Conservation (phyloP, 768 basidiomycete species). For the Boletus barrowsii region DNA sequence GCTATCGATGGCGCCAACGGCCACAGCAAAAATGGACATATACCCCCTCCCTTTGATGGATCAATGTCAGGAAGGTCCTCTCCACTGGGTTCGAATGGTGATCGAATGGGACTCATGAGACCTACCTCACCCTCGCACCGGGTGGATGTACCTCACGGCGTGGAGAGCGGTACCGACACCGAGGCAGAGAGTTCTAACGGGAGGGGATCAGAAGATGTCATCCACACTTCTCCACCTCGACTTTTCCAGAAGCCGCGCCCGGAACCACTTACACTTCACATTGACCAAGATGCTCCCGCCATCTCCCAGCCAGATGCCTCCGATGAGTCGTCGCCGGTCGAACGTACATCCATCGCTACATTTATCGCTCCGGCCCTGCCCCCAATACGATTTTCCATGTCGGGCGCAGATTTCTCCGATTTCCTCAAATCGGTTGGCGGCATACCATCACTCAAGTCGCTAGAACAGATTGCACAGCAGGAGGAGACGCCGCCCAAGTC, state of each 20-base stretch:
- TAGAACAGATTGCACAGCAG: slow-evolving; percentile 45
- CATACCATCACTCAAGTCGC: slow-evolving; percentile 42
- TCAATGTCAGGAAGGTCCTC: slow-evolving; percentile 20
- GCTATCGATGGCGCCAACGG: slow-evolving; percentile 1
- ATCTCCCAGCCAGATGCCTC: slow-evolving; percentile 37
- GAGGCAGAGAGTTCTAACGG: slow-evolving; percentile 54
- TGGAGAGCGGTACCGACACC: slow-evolving; percentile 74
- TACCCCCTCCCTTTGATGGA: slow-evolving; percentile 16
- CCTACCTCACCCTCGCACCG: slow-evolving; percentile 61
- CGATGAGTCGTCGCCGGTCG: slow-evolving; percentile 62
- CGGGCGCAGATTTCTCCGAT: slow-evolving; percentile 76
- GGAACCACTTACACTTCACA: slow-evolving; percentile 27
- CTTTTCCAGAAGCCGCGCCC: slow-evolving; percentile 44
- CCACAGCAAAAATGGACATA: slow-evolving; percentile 7
- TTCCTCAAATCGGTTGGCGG: slow-evolving; percentile 60
- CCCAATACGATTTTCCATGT: slow-evolving; percentile 89
- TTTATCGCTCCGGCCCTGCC: slow-evolving; percentile 87
- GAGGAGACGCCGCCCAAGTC: slow-evolving; percentile 33
- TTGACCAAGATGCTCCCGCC: slow-evolving; percentile 14
- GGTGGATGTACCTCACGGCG: slow-evolving; percentile 66
- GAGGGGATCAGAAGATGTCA: slow-evolving; percentile 26
- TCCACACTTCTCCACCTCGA: slow-evolving; percentile 35
- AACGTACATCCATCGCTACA: slow-evolving; percentile 66
- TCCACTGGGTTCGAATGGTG: slow-evolving; percentile 18
- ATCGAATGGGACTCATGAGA: slow-evolving; percentile 18